Evolutionary conservation across 2,329 filamentous ascomycete species (phyloP).

Genomic region (Colletotrichum sp.): DNA sequence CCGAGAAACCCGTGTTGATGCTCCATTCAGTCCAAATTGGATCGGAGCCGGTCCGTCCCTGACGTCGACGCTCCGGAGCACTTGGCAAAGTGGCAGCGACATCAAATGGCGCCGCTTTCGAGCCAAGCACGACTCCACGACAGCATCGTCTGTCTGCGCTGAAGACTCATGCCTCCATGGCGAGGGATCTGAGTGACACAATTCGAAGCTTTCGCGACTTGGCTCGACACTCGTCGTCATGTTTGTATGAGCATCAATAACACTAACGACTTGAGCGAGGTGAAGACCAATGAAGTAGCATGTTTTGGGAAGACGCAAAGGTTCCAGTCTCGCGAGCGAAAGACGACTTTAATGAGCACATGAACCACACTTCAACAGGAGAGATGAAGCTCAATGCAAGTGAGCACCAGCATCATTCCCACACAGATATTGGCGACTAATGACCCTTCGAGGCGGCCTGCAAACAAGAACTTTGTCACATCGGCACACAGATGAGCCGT

Average conservation of each 20-base stretch:
- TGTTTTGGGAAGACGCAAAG: background rate
- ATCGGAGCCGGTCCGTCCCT: background rate
- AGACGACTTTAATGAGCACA: background rate
- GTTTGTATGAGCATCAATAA: background rate
- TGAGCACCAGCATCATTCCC: background rate
- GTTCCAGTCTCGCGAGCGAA: background rate
- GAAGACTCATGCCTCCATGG: background rate
- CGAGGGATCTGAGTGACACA: background rate
- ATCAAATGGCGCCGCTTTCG: background rate
- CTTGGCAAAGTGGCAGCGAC: background rate
- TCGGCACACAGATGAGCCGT: background rate
- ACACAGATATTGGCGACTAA: background rate
- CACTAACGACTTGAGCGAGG: background rate
- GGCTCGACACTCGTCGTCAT: background rate
- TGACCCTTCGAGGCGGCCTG: background rate
- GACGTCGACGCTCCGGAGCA: background rate
- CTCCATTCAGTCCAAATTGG: background rate
- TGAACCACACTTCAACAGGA: background rate
- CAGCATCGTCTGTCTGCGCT: background rate
- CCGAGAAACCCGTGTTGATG: background rate
- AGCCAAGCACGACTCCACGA: background rate
- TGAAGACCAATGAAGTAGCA: background rate
- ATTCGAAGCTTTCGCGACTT: accelerated
- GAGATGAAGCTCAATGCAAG: background rate
- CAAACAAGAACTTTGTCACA: background rate